Conservation (phyloP, 768 basidiomycete species). For the Phanerochaete sordida region DNA sequence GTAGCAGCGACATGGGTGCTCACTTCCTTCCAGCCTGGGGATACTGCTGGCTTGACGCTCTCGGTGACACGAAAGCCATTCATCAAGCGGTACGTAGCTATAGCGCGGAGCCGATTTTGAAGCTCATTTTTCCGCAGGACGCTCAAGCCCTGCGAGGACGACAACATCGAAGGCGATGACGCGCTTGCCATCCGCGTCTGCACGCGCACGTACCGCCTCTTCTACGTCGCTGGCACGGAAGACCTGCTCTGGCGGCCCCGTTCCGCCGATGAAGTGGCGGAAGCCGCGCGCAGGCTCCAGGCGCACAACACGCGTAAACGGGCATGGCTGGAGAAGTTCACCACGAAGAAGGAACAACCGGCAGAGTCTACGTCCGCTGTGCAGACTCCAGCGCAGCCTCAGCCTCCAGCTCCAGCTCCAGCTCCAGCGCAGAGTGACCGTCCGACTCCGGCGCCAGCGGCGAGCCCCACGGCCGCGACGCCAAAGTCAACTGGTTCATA, state of each 20-base stretch:
- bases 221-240: slow-evolving; percentile 71
- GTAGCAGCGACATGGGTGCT: background rate
- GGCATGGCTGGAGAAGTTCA: slow-evolving; percentile 26
- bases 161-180: slow-evolving; percentile 22
- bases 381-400: background rate
- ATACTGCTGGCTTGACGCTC: slow-evolving; percentile 50
- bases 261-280: slow-evolving; percentile 37
- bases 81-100: slow-evolving; percentile 58
- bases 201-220: slow-evolving; percentile 75
- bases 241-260: slow-evolving; percentile 55
- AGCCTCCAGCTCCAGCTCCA: background rate
- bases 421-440: background rate
- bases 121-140: too few species aligned
- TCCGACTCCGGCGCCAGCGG: background rate
- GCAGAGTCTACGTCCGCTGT: background rate
- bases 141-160: background rate
- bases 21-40: slow-evolving; percentile 41
- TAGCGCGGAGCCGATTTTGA: too few species aligned
- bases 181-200: slow-evolving; percentile 84
- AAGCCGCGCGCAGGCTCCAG: slow-evolving; percentile 13
- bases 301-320: slow-evolving; percentile 14
- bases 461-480: background rate
- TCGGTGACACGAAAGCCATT: slow-evolving; percentile 55
- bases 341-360: background rate
- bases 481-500: background rate